Evolutionary conservation across 2,329 filamentous ascomycete species (phyloP).

Genomic region (Colletotrichum agaves): DNA sequence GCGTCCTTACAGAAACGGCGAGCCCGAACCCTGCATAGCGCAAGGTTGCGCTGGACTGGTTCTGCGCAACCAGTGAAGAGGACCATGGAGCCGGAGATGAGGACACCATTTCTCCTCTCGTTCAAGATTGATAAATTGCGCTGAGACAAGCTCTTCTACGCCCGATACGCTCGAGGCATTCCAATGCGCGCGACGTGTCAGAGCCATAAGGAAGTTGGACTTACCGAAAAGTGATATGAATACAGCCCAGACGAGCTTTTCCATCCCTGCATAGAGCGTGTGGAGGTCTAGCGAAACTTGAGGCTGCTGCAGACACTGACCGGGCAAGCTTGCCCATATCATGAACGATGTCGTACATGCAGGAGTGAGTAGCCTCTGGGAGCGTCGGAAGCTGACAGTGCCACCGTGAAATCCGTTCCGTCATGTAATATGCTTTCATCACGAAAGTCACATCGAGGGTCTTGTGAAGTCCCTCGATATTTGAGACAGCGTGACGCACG

Average conservation of each 20-base stretch:
- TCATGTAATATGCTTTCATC: slow-evolving; percentile 9
- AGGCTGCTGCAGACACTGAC: neutral
- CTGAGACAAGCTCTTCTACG: neutral
- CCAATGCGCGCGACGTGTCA: neutral
- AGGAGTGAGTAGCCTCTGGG: neutral
- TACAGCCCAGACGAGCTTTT: slow-evolving; percentile 1
- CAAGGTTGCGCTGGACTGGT: neutral
- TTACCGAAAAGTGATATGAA: neutral
- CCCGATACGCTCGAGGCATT: neutral
- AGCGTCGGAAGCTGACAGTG: neutral
- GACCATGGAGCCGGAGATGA: neutral
- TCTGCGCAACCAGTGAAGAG: neutral
- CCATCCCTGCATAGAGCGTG: neutral
- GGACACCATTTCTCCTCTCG: slow-evolving; percentile 13
- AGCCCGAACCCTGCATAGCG: neutral
- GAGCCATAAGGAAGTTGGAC: neutral
- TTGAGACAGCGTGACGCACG: slow-evolving; percentile 18
- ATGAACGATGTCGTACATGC: neutral
- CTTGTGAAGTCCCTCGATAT: neutral
- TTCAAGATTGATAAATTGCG: neutral
- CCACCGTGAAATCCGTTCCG: slow-evolving; percentile 4
- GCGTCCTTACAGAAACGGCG: neutral
- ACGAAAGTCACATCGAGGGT: slow-evolving; percentile 13
- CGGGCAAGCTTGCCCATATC: slow-evolving; percentile 3
- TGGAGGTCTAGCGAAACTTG: slow-evolving; percentile 5